Evolutionary conservation across 495 filamentous ascomycete genomes (phyloP), one percentile per base, ranked within the genome.

Genomic region (Aspergillus bertholletiae): DNA sequence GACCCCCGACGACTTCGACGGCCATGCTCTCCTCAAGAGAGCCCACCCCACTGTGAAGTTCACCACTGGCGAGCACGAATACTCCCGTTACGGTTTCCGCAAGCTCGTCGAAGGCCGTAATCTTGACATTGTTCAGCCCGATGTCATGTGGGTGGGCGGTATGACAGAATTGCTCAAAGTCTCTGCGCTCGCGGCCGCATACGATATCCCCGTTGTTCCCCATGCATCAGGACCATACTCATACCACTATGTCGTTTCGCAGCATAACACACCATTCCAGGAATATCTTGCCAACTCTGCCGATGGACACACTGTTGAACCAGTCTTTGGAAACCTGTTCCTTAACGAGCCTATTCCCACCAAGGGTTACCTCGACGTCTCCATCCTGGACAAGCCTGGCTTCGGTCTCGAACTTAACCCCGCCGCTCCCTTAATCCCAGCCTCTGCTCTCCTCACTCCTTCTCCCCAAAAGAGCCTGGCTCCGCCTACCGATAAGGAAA

Each of bases 71-170:
- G 92, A 96, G 74, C 92, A 96, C 75, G 92, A 96, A 65, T 96
- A 90, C 72, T 92, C 89, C 17, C 79, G 89, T 61, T 96, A 88
- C 66, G 92, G 92, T 9, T 96, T 96, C 85, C 88, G 92, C 49
- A 94, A 95, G 77, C 79, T 96, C 18, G 88, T 96, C 55, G 90
- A 96, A 68, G 88, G 88, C 46, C 89, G 92, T 53, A 93, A 95
- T 67, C 71, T 96, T 51, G 90, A 96, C 64, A 96, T 96, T 67
- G 82, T 96, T 63, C 92, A 96, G 67, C 92, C 92, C 7, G 92
- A 96, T 63, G 90, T 96, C 43, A 96, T 96, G 92, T 96, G 92
- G 92, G 81, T 96, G 11, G 92, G 92, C 47, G 92, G 92, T 54
- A 71, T 96, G 79, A 96, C 92, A 1, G 92, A 96, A 70, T 79